Base-by-base conservation (phyloP, 2,329 filamentous ascomycete species). In the Xylariaceae sp. region DNA sequence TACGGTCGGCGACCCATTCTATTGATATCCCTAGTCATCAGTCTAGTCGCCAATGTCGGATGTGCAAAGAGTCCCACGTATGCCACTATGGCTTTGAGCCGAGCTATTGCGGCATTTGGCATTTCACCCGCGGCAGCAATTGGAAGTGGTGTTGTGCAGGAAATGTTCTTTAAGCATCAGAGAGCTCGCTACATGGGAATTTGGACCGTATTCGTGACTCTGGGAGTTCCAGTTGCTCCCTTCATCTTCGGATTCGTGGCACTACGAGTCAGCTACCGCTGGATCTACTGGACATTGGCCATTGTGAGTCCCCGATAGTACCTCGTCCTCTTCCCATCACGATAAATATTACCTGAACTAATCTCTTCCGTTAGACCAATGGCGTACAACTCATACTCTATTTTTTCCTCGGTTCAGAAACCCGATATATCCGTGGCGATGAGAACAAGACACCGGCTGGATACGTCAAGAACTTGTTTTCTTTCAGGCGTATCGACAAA, bases 251-350 rank as follows among this genome's bases (percentile, higher is more conserved):
- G 51, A 17, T 53, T 53, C 6, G 51, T 51, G 30, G 51, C 45
- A n/a, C 39, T 49, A 15, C 48, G 51, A 18, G 51, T 51, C 11
- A 40, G 44, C 36, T 53, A 53, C 11, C 48, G 48, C n/a, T 53
- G 51, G 51, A 51, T 53, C 15, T 53, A 48, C 43, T 53, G 51
- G 51, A 45, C 18, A 2, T 31, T 53, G 22, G 51, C 51, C n/a
- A 53, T 53, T 42, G 51, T 53, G 40, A 51, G 51, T 53, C 9
- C 14, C 2, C n/a, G 17, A 19, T 39, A 32, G 6, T 30, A 18
- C 11, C 30, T 22, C n/a, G 31, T 30, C 42, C 14, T n/a, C 9
- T 3, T 19, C 11, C 19, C 7, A 30, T 12, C 33, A 36, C 12
- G 5, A 17, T n/a, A 3, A 6, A 6, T 32, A 15, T 10, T 11